Conservation (phyloP, 2,329 filamentous ascomycete genomes). For the Aspergillus uvarum region DNA sequence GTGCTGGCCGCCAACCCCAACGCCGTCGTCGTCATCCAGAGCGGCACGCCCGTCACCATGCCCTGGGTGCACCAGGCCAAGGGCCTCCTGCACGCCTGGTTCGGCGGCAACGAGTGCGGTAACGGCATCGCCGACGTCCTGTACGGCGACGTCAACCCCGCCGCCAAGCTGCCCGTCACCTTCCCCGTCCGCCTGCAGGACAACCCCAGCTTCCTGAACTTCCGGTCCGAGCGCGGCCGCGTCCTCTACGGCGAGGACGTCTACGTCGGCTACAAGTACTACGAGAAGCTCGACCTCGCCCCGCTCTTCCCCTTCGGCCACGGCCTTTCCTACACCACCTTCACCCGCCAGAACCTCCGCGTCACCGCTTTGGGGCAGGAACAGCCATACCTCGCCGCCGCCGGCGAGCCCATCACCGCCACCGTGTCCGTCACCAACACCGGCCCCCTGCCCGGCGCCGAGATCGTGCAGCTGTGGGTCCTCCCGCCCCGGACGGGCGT, state of each 20-base stretch:
- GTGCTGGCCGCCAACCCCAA: constrained; percentile 67
- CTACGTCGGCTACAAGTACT: constrained; percentile 79
- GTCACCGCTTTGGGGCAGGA: constrained; percentile 26
- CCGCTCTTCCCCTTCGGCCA: constrained; percentile 77
- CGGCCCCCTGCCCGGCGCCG: constrained; percentile 52
- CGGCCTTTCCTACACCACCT: constrained; percentile 75
- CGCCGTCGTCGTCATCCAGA: constrained; percentile 72
- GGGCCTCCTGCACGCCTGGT: constrained; percentile 75
- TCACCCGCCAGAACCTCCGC: constrained; percentile 54
- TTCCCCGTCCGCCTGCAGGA: constrained; percentile 69
- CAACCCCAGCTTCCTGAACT: constrained; percentile 76
- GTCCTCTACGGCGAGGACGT: constrained; percentile 77
- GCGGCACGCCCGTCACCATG: constrained; percentile 66
- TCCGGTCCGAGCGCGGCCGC: constrained; percentile 66
- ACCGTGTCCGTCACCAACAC: constrained; percentile 54
- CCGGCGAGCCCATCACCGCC: constrained; percentile 50
- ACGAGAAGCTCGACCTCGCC: constrained; percentile 66
- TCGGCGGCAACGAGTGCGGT: constrained; percentile 82
- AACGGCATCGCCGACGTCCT: constrained; percentile 77
- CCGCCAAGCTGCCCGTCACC: constrained; percentile 70
- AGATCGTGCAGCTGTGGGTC: constrained; percentile 59
- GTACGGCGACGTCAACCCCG: constrained; percentile 71
- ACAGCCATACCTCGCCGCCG: constrained; percentile 37
- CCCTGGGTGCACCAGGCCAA: constrained; percentile 48
- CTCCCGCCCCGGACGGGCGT: constrained; percentile 50